Percentiles rank a stretch among this genome's conserved stretches.
Evolutionary conservation across 2,329 filamentous ascomycete species (phyloP).

Genomic region (Alternaria alternata): DNA sequence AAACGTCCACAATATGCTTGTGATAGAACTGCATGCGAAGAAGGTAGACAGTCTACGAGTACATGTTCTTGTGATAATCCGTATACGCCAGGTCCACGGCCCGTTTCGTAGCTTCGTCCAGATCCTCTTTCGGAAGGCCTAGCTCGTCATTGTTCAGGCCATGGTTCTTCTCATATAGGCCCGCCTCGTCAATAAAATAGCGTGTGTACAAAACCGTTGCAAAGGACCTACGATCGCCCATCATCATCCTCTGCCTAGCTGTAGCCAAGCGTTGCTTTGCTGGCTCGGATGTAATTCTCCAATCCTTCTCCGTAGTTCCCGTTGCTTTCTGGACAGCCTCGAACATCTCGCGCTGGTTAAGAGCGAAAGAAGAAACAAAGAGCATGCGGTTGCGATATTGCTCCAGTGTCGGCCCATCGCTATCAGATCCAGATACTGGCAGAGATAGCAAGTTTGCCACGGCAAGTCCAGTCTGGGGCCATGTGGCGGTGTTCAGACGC

Average conservation of each 20-base stretch:
- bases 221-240: conserved; percentile 53
- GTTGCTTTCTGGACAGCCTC: conserved; percentile 46
- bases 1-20: not conserved
- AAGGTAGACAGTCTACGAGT: not conserved
- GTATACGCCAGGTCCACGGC: conserved; percentile 18
- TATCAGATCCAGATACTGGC: conserved; percentile 26
- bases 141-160: conserved; percentile 61
- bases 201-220: conserved; percentile 58
- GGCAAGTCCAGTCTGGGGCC: conserved; percentile 41
- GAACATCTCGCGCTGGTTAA: conserved; percentile 51
- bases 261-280: conserved; percentile 59
- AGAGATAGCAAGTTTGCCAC: conserved; percentile 48
- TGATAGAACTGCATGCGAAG: not conserved
- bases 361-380: conserved; percentile 47
- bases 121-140: conserved; percentile 65
- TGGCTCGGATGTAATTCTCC: conserved; percentile 53
- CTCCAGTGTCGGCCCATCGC: conserved; percentile 1
- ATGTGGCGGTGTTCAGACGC: conserved; percentile 43
- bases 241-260: conserved; percentile 56
- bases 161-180: conserved; percentile 43
- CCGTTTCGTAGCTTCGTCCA: conserved; percentile 64
- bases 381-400: conserved; percentile 44
- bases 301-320: conserved; percentile 46
- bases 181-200: conserved; percentile 61
- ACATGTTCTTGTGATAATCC: conserved; percentile 13